Evolutionary conservation across 169 alveolate species (phyloP), one percentile per base, ranked within the genome.

Genomic region (Plasmodium knowlesi): DNA sequence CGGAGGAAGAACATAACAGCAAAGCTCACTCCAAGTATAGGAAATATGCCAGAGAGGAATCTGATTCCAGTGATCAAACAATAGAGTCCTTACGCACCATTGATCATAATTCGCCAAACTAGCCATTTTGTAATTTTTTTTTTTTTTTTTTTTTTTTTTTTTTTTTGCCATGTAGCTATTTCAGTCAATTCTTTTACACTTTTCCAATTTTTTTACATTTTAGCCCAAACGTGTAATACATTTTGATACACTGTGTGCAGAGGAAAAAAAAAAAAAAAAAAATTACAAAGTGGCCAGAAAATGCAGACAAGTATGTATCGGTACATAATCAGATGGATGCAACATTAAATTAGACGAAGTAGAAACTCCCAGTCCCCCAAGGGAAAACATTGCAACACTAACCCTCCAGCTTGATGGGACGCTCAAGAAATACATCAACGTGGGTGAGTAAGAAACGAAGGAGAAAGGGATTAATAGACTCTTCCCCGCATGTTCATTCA

Each of bases 11-110:
- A 30, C 37, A 41, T 28, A 73, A 71, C 22, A 53, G 76, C 22
- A 76, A 41, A 32, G 28, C 43, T 78, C 28, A 54, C 22, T 79
- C 82, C 61, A 88, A 80, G 82, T 14, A 88, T 43, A 88, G 57
- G 71, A 78, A 88, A 79, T 78, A 88, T 72, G 34, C 81, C 43
- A 88, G 50, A 79, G 94, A 88, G 32, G 86, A 88, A 39, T 78
- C 94, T 12, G 94, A 88, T 32, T 76, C 94, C 30, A 88, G 94
- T 88, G 89, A 74, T 3, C 94, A 88, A 30, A 88, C 94, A 39
- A 88, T 88, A 57, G 94, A 88, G 28, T 88, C 94, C 22, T 71
- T 88, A 32, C 94, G 94, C 30, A 88, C 94, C 32, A 79, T 88
- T 41, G 94, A 88, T 37, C 72, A 84, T 73, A 61, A 83, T 67